These are phyloP conservation scores for Cardamine occulta DNA, from an alignment of 345 rosid genomes.

Conservation along the genomic window DNA sequence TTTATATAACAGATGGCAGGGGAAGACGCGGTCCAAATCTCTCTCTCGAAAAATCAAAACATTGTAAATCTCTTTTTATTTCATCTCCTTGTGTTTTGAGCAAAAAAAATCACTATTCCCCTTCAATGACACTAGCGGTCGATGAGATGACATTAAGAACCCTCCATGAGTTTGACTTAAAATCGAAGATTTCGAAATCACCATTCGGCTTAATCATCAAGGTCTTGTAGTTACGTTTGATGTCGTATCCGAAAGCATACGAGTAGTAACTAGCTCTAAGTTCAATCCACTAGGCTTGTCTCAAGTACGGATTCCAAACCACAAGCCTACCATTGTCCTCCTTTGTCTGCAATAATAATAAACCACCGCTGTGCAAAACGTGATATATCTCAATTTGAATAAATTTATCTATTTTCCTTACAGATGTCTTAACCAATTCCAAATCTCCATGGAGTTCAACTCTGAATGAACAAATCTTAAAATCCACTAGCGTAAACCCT, in stretches of 20 bases:
- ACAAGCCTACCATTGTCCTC: neutral
- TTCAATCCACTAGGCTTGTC: neutral
- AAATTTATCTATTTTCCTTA: too few relatives aligned
- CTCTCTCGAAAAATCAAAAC: conserved; percentile 5
- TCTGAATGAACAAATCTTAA: neutral
- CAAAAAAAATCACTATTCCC: neutral
- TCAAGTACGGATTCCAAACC: neutral
- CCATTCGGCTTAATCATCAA: neutral
- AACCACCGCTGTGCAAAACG: neutral
- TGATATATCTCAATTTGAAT: neutral
- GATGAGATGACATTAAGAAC: neutral
- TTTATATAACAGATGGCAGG: neutral
- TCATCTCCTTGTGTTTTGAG: neutral
- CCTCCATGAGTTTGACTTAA: neutral
- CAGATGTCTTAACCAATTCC: neutral
- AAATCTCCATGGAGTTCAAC: neutral
- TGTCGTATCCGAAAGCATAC: neutral
- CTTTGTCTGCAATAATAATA: neutral
- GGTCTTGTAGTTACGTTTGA: neutral
- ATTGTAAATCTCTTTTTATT: neutral
- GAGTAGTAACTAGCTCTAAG: too few relatives aligned
- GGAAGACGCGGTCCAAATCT: neutral
- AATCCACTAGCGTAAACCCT: neutral
- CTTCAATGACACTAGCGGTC: neutral
- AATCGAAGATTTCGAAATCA: neutral